Conservation (phyloP, 176 grass and related monocot genomes). For the Secale cereale region DNA sequence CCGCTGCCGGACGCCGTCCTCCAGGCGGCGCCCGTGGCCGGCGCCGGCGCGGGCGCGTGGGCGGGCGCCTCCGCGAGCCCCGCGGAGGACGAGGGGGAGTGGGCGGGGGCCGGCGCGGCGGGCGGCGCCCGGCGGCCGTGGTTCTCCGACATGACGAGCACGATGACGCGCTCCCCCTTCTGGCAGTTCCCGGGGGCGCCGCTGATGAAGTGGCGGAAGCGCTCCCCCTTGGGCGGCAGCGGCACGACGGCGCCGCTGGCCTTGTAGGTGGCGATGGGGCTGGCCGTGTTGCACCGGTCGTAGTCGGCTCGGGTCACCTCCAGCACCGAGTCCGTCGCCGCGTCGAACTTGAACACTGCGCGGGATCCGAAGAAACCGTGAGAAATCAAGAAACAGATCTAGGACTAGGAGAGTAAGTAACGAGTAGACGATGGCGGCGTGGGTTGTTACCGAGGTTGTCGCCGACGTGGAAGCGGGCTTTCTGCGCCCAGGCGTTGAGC, state of each 20-base stretch:
- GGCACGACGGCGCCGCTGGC: slow-evolving; percentile 35
- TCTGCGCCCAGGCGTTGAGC: slow-evolving; percentile 25
- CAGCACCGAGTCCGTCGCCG: slow-evolving; percentile 31
- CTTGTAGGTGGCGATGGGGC: slow-evolving; percentile 43
- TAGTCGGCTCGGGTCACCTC: slow-evolving; percentile 40
- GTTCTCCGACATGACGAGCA: slow-evolving; percentile 59
- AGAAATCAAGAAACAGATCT: neutral
- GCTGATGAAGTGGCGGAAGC: slow-evolving; percentile 46
- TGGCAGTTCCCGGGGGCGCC: slow-evolving; percentile 36
- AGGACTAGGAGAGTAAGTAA: too few relatives aligned
- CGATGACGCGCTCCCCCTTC: slow-evolving; percentile 48
- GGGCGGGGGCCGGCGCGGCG: neutral
- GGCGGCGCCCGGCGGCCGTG: slow-evolving; percentile 18
- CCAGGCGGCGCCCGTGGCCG: neutral
- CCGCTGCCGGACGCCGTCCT: neutral
- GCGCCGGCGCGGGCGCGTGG: neutral
- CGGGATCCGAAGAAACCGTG: neutral
- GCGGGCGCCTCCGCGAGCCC: neutral
- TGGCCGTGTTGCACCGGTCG: slow-evolving; percentile 38
- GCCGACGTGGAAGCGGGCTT: slow-evolving; percentile 30
- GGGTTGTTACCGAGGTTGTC: slow-evolving; percentile 28
- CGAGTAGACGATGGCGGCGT: neutral
- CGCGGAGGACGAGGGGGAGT: neutral
- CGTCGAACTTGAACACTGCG: slow-evolving; percentile 40
- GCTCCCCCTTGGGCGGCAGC: neutral